These are phyloP conservation scores for Aspergillus neoniger DNA, from an alignment of 2,329 filamentous ascomycete genomes.

Conservation along the genomic window DNA sequence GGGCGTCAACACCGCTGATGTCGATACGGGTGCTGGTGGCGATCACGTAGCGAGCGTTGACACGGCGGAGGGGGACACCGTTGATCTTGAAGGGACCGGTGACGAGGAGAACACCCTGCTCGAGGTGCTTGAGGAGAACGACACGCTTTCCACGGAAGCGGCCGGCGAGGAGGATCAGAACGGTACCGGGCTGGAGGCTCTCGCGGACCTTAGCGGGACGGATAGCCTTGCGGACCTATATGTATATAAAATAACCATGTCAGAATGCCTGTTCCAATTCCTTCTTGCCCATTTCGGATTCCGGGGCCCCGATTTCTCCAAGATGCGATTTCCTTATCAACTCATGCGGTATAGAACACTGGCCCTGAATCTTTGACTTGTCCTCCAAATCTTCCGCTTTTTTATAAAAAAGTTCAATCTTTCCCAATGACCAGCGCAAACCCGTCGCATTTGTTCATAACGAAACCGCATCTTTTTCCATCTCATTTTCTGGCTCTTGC, in stretches of 20 bases:
- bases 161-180: slow-evolving; percentile 98
- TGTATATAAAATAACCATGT: slow-evolving; percentile 28
- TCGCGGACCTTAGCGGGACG: slow-evolving; percentile 83
- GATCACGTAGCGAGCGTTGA: slow-evolving; percentile 54
- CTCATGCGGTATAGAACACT: slow-evolving; percentile 20
- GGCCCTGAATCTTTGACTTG: slow-evolving; percentile 17
- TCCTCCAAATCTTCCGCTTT: background rate
- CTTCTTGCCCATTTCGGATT: background rate
- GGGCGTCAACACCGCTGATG: slow-evolving; percentile 75
- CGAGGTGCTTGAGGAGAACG: slow-evolving; percentile 95
- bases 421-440: slow-evolving; percentile 26
- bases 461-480: slow-evolving; percentile 28
- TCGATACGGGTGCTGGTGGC: slow-evolving; percentile 53
- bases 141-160: slow-evolving; percentile 99
- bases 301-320: slow-evolving; percentile 4
- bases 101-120: slow-evolving; percentile 97
- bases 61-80: slow-evolving; percentile 91
- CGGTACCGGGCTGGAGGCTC: slow-evolving; percentile 88
- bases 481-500: slow-evolving; percentile 18
- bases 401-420: slow-evolving; percentile 12
- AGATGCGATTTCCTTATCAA: slow-evolving; percentile 30
- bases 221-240: slow-evolving; percentile 89
- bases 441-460: slow-evolving; percentile 33
- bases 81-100: slow-evolving; percentile 99
- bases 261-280: slow-evolving; percentile 19